Base-by-base conservation (phyloP, 2,329 filamentous ascomycete genomes). In the Lachnellula occidentalis region DNA sequence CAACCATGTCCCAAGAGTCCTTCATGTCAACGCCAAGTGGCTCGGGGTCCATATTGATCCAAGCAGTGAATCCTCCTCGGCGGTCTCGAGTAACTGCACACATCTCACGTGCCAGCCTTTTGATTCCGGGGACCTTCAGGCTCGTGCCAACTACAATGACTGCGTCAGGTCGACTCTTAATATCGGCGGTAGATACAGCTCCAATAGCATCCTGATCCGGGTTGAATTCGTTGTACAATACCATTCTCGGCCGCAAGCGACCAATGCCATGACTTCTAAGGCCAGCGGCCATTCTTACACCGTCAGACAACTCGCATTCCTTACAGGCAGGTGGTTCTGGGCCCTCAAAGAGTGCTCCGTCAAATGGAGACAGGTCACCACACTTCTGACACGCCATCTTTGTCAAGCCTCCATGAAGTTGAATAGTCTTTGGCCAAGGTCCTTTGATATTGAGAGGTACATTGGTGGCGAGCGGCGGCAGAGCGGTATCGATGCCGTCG, bases 321-420 rank as follows among this genome's bases (percentile, higher is more conserved):
- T 76, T 75, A 71, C 94, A 99, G 9, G 87, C 78, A 24, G 94
- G 94, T 4, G 94, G 84, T 59, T 90, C 83, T 5, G 91, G 88
- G 2, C 92, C 90, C 53, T 89, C 80, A 70, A 99, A 99, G 43
- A 95, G 76, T 7, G 84, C 80, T 8, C 85, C 79, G 60, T 96
- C 78, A 65, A 99, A 92, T 50, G 87, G 79, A 45, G 82, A 81
- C 8, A 96, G 78, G 56, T 87, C 78, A 62, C 84, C 82, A 71
- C 94, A 99, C 71, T 97, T 97, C 45, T 90, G 90, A 72, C 94
- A 99, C 15, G 95, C 88, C 92, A 97, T 97, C 70, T 96, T 94
- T 65, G 91, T 86, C 36, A 99, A 79, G 17, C 92, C 92, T 37
- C 94, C 94, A 65, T 99, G 94, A 8, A 99, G 79, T 71, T 97